Base-by-base conservation (phyloP, 2,329 filamentous ascomycete species). In the Pseudonectria foliicola region DNA sequence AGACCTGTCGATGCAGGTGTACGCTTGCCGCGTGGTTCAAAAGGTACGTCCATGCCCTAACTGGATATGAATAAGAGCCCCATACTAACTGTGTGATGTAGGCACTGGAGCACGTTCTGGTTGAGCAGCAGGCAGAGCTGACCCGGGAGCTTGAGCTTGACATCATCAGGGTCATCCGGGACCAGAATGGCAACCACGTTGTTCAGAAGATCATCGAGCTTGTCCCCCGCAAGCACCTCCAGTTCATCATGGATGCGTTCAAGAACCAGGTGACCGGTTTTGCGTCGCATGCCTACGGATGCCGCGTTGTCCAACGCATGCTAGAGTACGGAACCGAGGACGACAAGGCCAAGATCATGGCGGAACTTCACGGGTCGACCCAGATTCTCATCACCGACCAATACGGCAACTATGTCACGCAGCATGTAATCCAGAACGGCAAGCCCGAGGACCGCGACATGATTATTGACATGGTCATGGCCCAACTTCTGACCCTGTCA, bases 381-480 rank as follows among this genome's bases (percentile, higher is more conserved):
- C 60, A 75, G 23, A 75, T 71, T 37, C 75, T 96, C 38, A 85
- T 95, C 44, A 77, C 79, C 1, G 86, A 96, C 53, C 82, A 89
- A 45, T 98, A 84, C 54, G 92, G 92, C 40, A 98, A 98, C 62
- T 98, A 98, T 55, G 92, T 98, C 13, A 83, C 85, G 4, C 92
- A 96, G 57, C 87, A 96, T 55, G 79, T 96, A 33, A 88, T 98
- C 42, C 69, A 82, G 40, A 77, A 86, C 44, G 89, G 89, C 15
- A 73, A 80, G 33, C 70, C 75, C 4, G 77, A 82, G 37, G 87
- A 95, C 52, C 77, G 80, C 13, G 70, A 71, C 11, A 77, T 71
- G 49, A 82, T 95, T 51, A 83, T 95, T 37, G 63, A 71, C 16
- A 67, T 87, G 30, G 82, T 96, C 44, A 80, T 81, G 45, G 68